Evolutionary conservation across 2,329 filamentous ascomycete species (phyloP).

Genomic region (Beauveria bassiana): DNA sequence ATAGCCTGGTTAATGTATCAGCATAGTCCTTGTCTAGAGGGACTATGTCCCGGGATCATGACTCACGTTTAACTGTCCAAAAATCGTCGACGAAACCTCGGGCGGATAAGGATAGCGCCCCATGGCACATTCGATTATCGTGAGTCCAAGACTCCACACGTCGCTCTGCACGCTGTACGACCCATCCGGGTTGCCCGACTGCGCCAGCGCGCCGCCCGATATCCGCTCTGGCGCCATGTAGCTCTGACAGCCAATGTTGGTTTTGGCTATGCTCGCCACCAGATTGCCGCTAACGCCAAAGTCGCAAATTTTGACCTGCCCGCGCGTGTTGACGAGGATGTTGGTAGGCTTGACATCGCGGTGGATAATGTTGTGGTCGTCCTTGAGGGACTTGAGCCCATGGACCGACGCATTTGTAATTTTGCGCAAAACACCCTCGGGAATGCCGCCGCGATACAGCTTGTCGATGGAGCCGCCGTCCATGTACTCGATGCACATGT

Average conservation of each 20-base stretch:
- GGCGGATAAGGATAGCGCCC: constrained; percentile 94
- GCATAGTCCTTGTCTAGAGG: background rate
- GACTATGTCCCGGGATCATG: background rate
- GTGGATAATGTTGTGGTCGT: constrained; percentile 98
- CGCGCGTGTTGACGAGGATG: constrained; percentile 81
- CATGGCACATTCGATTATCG: constrained; percentile 92
- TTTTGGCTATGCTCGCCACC: constrained; percentile 95
- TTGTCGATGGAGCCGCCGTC: constrained; percentile 97
- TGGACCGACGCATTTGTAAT: constrained; percentile 85
- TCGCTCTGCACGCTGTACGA: constrained; percentile 98
- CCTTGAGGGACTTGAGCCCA: constrained; percentile 88
- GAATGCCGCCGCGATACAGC: constrained; percentile 82
- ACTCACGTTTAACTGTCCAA: constrained; percentile 92
- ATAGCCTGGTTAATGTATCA: constrained; percentile 61
- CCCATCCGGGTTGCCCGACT: constrained; percentile 61
- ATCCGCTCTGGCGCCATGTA: constrained; percentile 99
- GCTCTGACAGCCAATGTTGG: constrained; percentile 97
- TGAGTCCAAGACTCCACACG: constrained; percentile 92
- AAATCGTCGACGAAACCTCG: constrained; percentile 96
- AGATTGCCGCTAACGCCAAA: constrained; percentile 96
- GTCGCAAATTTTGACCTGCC: constrained; percentile 96
- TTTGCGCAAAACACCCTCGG: constrained; percentile 80
- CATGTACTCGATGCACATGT: constrained; percentile 99
- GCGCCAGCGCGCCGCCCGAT: constrained; percentile 72
- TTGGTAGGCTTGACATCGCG: constrained; percentile 99